Evolutionary conservation across 441 rosid genomes (phyloP), one percentile per base, ranked within the genome.

Genomic region (Arabidopsis hybrid): DNA sequence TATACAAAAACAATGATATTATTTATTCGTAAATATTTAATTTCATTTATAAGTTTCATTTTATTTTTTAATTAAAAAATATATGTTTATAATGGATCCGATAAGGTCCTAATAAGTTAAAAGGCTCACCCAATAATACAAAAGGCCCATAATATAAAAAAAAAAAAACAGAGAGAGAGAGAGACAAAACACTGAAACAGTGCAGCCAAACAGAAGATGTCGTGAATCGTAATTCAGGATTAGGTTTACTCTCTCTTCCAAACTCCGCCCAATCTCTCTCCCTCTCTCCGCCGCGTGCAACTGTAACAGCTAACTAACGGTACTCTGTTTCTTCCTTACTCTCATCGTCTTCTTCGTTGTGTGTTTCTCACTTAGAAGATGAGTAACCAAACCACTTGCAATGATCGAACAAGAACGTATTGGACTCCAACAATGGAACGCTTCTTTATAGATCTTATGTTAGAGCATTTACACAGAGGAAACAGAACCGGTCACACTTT

Each of bases 371-470:
- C 17, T 40, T 10, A 40, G 26, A 13, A 68, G 45, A 91, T 90
- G 93, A 78, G 84, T 60, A 17, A 59, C 76, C 89, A 88, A 71
- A 47, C 71, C 16, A 71, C 79, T 51, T 51, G 83, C 52, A 89
- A 72, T 74, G 97, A 88, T 21, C 89, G 96, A 40, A 85, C 92
- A 0, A 87, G 96, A 82, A 89, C 91, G 59, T 90, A 88, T 61
- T 91, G 98, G 97, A 89, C 96, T 0, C 96, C 86, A 1, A 69
- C 86, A 17, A 94, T 90, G 99, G 97, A 94, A 71, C 90, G 96
- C 0, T 94, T 83, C 81, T 91, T 94, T 73, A 83, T 94, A 51
- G 93, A 94, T 72, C 95, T 94, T 43, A 90, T 91, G 96, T 65
- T 94, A 51, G 99, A 91, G 65, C 99, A 94, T 11, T 73, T 88